A percentile compares a stretch with the other conserved stretches of the same genome.
These are phyloP conservation scores for Aureobasidium sp. DNA, from an alignment of 2,329 filamentous ascomycete species.

Conservation along the genomic window DNA sequence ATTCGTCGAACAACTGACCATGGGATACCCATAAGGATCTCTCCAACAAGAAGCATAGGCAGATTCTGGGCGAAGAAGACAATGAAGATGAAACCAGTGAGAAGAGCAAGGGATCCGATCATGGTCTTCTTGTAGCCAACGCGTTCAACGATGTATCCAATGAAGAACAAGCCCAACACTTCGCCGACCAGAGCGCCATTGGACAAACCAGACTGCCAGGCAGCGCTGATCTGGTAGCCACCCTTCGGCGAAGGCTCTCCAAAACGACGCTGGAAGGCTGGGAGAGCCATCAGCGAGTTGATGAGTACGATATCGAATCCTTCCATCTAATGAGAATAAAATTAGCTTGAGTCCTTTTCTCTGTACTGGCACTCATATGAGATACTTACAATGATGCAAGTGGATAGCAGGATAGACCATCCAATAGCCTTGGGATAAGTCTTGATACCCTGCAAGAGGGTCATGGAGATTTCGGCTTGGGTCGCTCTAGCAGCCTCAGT, in stretches of 20 bases:
- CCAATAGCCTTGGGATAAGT: constrained; percentile 28
- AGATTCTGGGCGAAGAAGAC: constrained; percentile 33
- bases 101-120: constrained; percentile 47
- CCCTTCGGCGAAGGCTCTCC: constrained; percentile 31
- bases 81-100: constrained; percentile 46
- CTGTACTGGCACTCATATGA: background rate
- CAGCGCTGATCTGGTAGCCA: constrained; percentile 41
- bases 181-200: constrained; percentile 53
- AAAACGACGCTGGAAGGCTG: constrained; percentile 27
- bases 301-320: constrained; percentile 32
- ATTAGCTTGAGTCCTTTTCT: background rate
- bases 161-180: constrained; percentile 57
- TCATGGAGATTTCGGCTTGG: constrained; percentile 27
- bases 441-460: constrained; percentile 23
- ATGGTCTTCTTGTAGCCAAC: constrained; percentile 41
- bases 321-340: constrained; percentile 25
- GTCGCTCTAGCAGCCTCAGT: constrained; percentile 22
- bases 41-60: constrained; percentile 19
- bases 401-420: constrained; percentile 30
- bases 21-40: constrained; percentile 14
- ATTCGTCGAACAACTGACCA: background rate
- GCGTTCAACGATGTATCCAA: constrained; percentile 53
- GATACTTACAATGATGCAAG: constrained; percentile 18
- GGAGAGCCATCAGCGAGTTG: constrained; percentile 25
- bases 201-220: constrained; percentile 49